Percentiles rank a stretch among this genome's conserved stretches.
phyloP scores from a whole-genome alignment of 371 early-diverging fungal genomes.

The Rhizopus arrhizus region DNA sequence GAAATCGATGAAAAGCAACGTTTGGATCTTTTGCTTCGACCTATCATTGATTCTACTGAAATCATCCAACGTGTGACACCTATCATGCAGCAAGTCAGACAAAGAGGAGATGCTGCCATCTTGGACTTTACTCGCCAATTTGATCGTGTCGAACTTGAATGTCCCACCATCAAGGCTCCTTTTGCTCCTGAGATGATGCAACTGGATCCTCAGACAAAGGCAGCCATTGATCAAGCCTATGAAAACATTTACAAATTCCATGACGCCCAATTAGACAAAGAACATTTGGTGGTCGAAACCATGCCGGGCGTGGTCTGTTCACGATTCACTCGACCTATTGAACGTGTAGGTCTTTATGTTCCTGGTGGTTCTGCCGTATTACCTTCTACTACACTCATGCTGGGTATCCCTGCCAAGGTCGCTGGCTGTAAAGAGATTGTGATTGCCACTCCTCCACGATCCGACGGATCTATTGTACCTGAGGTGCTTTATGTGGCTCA shows the following conservation, averaged over 20 bases:
- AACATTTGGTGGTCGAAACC: constrained; percentile 83
- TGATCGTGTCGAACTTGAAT: constrained; percentile 78
- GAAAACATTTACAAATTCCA: constrained; percentile 94
- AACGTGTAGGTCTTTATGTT: constrained; percentile 95
- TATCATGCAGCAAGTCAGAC: constrained; percentile 84
- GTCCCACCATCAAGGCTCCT: constrained; percentile 81
- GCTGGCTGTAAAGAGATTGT: constrained; percentile 95
- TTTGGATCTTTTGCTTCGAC: constrained; percentile 77
- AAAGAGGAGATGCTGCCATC: constrained; percentile 86
- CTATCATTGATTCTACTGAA: constrained; percentile 87
- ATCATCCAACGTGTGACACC: constrained; percentile 87
- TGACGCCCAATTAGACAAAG: constrained; percentile 82
- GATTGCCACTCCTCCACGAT: constrained; percentile 94
- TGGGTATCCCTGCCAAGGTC: constrained; percentile 96
- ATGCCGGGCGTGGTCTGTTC: constrained; percentile 96
- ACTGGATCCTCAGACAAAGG: constrained; percentile 68
- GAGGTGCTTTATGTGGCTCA: constrained; percentile 98
- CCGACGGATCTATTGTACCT: constrained; percentile 88
- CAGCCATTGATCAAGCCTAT: constrained; percentile 93
- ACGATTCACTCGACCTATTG: constrained; percentile 91
- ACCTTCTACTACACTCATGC: constrained; percentile 93
- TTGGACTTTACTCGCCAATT: constrained; percentile 86
- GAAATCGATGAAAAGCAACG: constrained; percentile 54
- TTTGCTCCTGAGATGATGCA: constrained; percentile 73
- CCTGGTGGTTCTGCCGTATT: constrained; percentile 98